Conservation (phyloP, 139 green algal species). For the Coelastrella sp. region DNA sequence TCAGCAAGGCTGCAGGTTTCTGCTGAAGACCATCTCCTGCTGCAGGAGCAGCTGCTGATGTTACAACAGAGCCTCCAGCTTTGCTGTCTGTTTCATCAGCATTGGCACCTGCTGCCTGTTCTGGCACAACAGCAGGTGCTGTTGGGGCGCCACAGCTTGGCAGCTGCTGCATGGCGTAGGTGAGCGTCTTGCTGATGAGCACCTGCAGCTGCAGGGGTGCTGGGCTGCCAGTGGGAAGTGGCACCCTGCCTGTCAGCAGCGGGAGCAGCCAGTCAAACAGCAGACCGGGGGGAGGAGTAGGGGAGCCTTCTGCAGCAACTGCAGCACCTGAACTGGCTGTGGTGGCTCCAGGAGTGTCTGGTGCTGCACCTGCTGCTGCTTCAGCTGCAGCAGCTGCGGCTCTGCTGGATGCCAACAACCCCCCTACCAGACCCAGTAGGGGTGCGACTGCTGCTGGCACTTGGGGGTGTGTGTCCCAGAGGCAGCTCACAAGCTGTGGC, state of each 20-base stretch:
- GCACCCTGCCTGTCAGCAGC: conserved; percentile 36
- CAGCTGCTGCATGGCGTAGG: conserved; percentile 40
- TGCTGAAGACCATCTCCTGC: not conserved
- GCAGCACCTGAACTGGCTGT: not conserved
- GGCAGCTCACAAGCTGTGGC: conserved; percentile 10
- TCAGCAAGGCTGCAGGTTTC: not conserved
- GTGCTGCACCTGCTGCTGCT: not conserved
- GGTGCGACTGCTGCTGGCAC: conserved; percentile 26
- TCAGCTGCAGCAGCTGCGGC: conserved; percentile 18
- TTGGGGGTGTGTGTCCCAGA: conserved; percentile 36
- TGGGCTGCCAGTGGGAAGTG: conserved; percentile 14
- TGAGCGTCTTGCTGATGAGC: conserved; percentile 21
- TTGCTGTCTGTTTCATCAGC: not conserved
- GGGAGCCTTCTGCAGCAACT: conserved; percentile 8
- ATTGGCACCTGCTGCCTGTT: not conserved
- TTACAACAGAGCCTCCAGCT: not conserved
- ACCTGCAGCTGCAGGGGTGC: conserved; percentile 17
- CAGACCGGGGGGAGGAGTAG: not conserved
- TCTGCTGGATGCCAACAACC: conserved; percentile 29
- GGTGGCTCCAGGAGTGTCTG: not conserved
- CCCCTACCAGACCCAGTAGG: conserved; percentile 24
- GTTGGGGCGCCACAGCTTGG: not conserved
- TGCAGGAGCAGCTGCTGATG: not conserved
- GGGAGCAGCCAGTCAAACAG: conserved; percentile 53
- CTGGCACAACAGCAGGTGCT: not conserved